Base-by-base conservation (phyloP, 176 grass and related monocot genomes). In the Typha latifolia region DNA sequence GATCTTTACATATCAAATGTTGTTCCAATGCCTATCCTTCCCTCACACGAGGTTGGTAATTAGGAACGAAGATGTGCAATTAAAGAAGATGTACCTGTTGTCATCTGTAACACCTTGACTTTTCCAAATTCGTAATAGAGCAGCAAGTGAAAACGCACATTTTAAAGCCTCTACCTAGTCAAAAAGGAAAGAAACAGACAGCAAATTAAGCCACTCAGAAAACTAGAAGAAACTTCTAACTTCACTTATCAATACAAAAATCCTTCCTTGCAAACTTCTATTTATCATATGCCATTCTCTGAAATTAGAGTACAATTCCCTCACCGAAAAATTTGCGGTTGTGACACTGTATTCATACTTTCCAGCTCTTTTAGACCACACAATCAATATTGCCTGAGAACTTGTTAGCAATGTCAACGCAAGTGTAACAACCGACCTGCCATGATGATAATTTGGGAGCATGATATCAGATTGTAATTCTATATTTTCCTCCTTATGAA, bases 271-370 rank as follows among this genome's bases (percentile, higher is more conserved):
- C 53, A 59, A 59, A 59, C 20, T 59, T 59, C 15, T 11, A 43
- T 57, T 18, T 59, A 59, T 59, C 53, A 59, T 21, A 21, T 59
- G 16, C 53, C 16, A 10, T 43, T 29, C 5, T 43, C 37, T 43
- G 0, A 43, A 43, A 43, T 43, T 43, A 43, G 37, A 43, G 37
- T 59, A 59, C 8, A 59, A 22, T 59, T 70, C 24, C 1, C 93
- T 89, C 68, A 92, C 93, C 51, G 74, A 86, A 79, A 97, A 97
- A 77, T 97, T 97, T 52, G 93, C 89, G 61, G 93, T 92, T 73
- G 85, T 97, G 68, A 97, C 83, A 89, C 88, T 97, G 37, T 97
- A 92, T 62, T 97, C 88, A 74, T 89, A 97, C 64, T 89, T 87
- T 68, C 83, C 83, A 75, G 72, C 83, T 92, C 84, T 89, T 79